phyloP scores from a whole-genome alignment of 2,329 filamentous ascomycete genomes.

The Fusarium globosum region DNA sequence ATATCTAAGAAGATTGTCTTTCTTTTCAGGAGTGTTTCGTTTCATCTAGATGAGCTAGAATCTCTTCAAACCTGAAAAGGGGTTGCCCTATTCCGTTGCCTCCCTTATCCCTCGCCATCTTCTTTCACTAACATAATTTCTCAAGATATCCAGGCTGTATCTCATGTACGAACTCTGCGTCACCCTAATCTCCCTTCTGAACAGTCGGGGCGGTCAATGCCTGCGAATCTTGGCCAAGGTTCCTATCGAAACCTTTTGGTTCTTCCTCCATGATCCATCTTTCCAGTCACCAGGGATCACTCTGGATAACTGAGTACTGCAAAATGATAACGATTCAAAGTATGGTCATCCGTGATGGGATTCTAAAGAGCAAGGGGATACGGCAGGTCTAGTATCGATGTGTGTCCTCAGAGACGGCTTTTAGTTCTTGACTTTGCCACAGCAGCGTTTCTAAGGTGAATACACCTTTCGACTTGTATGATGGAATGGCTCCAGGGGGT shows the following conservation, averaged over 20 bases:
- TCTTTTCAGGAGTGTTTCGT: not conserved
- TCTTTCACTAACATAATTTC: not conserved
- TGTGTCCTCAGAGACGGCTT: not conserved
- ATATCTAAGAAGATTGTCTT: too few species aligned
- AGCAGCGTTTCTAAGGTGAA: not conserved
- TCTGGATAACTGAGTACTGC: not conserved
- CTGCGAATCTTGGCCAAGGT: not conserved
- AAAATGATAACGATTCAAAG: accelerated
- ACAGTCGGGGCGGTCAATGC: not conserved
- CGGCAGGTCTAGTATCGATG: too few species aligned
- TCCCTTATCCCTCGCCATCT: not conserved
- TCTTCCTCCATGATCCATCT: not conserved
- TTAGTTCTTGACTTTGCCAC: not conserved
- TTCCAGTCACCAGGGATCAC: not conserved
- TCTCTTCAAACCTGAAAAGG: not conserved
- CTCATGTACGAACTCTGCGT: too few species aligned
- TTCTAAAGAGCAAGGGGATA: not conserved
- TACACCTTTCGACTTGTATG: not conserved
- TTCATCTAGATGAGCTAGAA: not conserved
- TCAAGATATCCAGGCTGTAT: not conserved
- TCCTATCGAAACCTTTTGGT: accelerated
- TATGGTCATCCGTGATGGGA: too few species aligned
- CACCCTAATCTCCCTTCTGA: not conserved
- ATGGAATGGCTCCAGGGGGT: too few species aligned
- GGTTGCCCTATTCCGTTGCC: too few species aligned